Evolutionary conservation across 73 alveolate species (phyloP).

Genomic region (Tetrahymena malaccensis): DNA sequence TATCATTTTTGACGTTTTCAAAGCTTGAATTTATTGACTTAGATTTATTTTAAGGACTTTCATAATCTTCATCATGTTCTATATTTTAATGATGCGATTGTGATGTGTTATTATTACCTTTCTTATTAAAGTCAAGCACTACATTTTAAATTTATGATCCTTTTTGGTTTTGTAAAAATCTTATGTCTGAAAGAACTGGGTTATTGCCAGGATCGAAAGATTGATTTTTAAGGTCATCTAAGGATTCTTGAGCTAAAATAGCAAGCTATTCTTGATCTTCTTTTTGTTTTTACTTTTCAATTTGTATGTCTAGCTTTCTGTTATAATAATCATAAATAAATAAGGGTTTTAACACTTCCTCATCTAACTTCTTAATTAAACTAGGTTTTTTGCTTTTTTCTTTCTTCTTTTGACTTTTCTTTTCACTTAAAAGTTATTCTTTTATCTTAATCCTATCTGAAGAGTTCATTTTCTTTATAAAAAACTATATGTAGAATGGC

Average conservation of each 20-base stretch:
- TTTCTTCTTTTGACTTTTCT: not conserved
- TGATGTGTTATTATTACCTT: not conserved
- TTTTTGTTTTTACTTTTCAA: not conserved
- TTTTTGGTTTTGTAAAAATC: not conserved
- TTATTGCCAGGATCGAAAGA: not conserved
- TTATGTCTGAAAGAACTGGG: not conserved
- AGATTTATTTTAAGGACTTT: not conserved
- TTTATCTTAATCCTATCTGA: not conserved
- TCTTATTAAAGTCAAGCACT: not conserved
- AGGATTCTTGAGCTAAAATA: not conserved
- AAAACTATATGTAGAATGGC: slow-evolving; percentile 10
- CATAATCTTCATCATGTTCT: not conserved
- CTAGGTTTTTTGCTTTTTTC: not conserved
- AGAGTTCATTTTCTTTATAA: not conserved
- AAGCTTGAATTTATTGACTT: not conserved
- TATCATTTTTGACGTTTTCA: not conserved
- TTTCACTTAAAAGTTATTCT: not conserved
- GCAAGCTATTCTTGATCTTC: not conserved
- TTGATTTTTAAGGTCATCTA: not conserved
- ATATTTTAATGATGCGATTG: not conserved
- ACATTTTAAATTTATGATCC: not conserved
- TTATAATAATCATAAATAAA: slow-evolving; percentile 15
- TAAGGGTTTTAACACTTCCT: slow-evolving; percentile 6
- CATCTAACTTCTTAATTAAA: not conserved
- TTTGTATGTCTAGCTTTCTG: slow-evolving; percentile 7